Evolutionary conservation across 2,329 filamentous ascomycete species (phyloP).

Genomic region (Talaromyces sp.): DNA sequence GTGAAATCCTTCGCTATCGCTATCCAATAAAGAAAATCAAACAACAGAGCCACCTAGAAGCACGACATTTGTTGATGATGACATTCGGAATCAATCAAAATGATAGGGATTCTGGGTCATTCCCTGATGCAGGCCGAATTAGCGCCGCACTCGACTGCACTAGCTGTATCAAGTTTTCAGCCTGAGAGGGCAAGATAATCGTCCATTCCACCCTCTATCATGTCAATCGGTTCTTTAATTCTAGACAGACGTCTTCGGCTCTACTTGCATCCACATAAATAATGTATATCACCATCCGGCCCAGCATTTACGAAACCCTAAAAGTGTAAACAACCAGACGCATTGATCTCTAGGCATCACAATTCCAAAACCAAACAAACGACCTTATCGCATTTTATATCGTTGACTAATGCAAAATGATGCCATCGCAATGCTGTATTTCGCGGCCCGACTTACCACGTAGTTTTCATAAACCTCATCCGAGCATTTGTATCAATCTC

Average conservation of each 20-base stretch:
- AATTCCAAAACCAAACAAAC: background rate
- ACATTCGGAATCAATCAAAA: background rate
- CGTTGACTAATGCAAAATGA: background rate
- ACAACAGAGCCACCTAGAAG: no score
- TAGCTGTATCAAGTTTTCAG: background rate
- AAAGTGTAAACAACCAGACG: background rate
- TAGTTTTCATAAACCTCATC: background rate
- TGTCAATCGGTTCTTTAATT: background rate
- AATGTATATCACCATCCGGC: background rate
- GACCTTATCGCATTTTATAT: background rate
- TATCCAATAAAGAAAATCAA: background rate
- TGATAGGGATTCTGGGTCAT: background rate
- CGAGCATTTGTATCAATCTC: background rate
- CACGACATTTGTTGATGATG: background rate
- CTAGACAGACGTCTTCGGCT: background rate
- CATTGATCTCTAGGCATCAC: background rate
- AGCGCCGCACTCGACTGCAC: background rate
- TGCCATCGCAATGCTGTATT: background rate
- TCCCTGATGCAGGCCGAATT: background rate
- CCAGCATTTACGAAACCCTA: background rate
- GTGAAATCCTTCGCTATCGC: background rate
- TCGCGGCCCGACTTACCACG: background rate
- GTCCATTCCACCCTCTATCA: background rate
- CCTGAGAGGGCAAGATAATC: background rate
- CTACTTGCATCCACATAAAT: background rate